Evolutionary conservation across 176 grass and related monocot genomes (phyloP).

Genomic region (Oryza brachyantha): DNA sequence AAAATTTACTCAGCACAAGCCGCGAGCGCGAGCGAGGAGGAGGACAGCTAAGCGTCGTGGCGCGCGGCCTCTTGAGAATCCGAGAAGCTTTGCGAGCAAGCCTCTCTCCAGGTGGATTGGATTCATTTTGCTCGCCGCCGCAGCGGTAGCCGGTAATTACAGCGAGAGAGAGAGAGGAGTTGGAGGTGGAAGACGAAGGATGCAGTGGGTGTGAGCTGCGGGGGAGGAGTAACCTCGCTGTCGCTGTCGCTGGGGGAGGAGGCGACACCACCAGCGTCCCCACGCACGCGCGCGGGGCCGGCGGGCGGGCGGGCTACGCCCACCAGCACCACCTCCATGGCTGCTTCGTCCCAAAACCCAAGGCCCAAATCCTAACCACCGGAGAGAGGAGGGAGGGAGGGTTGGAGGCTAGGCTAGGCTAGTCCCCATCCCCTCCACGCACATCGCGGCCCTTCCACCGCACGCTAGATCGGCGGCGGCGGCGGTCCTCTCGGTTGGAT

Average conservation of each 20-base stretch:
- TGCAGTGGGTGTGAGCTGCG: neutral
- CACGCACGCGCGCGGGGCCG: too few species aligned
- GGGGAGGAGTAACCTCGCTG: slow-evolving; percentile 25
- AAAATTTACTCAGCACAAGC: slow-evolving; percentile 11
- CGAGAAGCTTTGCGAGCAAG: slow-evolving; percentile 23
- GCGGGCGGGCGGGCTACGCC: too few species aligned
- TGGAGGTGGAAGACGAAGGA: neutral
- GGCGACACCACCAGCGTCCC: neutral
- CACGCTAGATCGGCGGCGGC: slow-evolving; percentile 50
- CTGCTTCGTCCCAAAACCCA: slow-evolving; percentile 19
- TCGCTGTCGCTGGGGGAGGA: slow-evolving; percentile 30
- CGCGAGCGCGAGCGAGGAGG: too few species aligned
- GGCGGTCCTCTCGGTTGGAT: neutral
- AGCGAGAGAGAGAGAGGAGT: neutral
- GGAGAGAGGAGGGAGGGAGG: neutral
- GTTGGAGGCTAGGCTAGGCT: neutral
- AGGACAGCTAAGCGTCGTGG: neutral
- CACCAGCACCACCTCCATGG: neutral
- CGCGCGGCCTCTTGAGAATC: slow-evolving; percentile 4
- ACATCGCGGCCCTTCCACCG: slow-evolving; percentile 32
- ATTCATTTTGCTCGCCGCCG: too few species aligned
- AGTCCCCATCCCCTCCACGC: neutral
- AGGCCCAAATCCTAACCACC: slow-evolving; percentile 48
- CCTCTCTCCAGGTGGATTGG: too few species aligned
- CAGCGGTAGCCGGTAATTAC: slow-evolving; percentile 6